Conservation (phyloP, 2,329 filamentous ascomycete genomes). For the Penicillium paneum region DNA sequence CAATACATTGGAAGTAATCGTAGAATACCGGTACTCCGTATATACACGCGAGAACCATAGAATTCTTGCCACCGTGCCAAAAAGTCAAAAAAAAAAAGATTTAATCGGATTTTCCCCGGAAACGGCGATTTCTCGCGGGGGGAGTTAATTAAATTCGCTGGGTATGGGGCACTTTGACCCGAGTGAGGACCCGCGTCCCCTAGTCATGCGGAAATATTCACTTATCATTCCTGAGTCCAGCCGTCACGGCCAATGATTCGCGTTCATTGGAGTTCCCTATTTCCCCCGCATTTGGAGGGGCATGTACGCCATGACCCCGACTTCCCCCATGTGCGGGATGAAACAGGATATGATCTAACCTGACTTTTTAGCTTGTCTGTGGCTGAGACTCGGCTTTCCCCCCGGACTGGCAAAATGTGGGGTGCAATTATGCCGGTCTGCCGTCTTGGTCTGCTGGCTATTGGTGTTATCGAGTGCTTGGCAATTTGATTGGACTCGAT, state of each 20-base stretch:
- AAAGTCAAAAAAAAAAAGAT: not conserved
- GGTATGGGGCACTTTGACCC: not conserved
- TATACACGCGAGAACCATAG: not conserved
- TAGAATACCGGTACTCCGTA: not conserved
- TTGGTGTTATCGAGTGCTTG: not conserved
- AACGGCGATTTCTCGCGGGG: not conserved
- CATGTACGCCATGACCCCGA: not conserved
- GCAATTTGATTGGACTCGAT: not conserved
- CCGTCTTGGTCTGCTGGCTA: not conserved
- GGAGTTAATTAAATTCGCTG: no score
- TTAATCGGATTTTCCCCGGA: not conserved
- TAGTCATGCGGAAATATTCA: not conserved
- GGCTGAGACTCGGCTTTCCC: constrained; percentile 2
- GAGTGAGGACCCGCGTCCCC: no score
- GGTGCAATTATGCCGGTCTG: constrained; percentile 1
- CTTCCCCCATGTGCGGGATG: not conserved
- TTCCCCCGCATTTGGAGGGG: not conserved
- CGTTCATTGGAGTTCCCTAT: not conserved
- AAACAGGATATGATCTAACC: not conserved
- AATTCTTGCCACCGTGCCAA: not conserved
- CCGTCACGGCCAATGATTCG: not conserved
- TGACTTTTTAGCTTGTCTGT: not conserved
- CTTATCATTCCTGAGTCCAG: no score
- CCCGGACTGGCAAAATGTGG: constrained; percentile 4
- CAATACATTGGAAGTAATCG: not conserved